Percentiles rank a stretch among this genome's conserved stretches.
phyloP scores from a whole-genome alignment of 2,329 filamentous ascomycete species.

The Colletotrichum truncatum region DNA sequence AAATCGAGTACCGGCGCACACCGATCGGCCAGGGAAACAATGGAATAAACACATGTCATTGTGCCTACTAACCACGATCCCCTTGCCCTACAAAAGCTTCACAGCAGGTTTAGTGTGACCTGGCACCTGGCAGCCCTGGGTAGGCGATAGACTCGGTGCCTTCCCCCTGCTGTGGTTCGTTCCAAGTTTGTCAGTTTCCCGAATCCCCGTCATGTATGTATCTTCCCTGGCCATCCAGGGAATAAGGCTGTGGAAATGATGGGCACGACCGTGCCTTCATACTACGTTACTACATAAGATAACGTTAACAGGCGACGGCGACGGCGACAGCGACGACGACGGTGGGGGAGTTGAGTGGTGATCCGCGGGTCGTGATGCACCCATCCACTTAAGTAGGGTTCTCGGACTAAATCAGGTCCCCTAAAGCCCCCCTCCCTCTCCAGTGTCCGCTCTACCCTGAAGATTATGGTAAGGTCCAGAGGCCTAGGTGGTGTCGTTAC shows the following conservation, averaged over 20 bases:
- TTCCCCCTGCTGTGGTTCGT: constrained; percentile 10
- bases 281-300: no score
- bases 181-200: constrained; percentile 15
- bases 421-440: background rate
- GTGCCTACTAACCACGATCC: constrained; percentile 8
- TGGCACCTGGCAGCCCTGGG: background rate
- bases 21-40: background rate
- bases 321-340: no score
- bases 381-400: no score
- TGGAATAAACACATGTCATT: constrained; percentile 30
- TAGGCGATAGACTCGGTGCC: background rate
- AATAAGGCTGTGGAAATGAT: no score
- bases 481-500: constrained; percentile 4
- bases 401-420: background rate
- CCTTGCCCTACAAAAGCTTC: constrained; percentile 7
- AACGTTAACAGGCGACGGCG: no score
- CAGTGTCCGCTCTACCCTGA: background rate
- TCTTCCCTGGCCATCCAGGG: background rate
- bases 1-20: background rate
- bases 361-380: no score
- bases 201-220: background rate
- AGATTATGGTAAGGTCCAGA: background rate
- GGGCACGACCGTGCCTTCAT: no score
- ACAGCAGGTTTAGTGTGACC: constrained; percentile 6
- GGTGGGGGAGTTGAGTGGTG: no score